A percentile compares a stretch with the other conserved stretches of the same genome.
Evolutionary conservation across 2,329 filamentous ascomycete species (phyloP).

Genomic region (Falciphora oryzae): DNA sequence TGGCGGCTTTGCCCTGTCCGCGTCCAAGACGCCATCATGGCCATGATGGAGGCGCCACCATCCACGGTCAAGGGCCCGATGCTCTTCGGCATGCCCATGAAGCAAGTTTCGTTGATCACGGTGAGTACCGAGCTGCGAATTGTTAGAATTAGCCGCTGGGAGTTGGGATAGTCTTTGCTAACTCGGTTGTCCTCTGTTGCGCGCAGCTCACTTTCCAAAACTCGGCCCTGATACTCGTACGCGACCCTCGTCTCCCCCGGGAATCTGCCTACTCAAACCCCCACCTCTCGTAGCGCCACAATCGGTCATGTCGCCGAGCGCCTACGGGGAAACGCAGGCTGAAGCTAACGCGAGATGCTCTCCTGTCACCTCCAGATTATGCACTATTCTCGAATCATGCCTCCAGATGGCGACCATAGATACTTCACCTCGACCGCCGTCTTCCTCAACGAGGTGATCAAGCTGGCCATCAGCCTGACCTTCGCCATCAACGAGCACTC

Average conservation of each 20-base stretch:
- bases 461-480: conserved; percentile 78
- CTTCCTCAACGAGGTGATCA: conserved; percentile 87
- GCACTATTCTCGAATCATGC: conserved; percentile 94
- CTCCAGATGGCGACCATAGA: conserved; percentile 72
- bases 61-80: conserved; percentile 35
- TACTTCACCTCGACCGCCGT: conserved; percentile 94
- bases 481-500: conserved; percentile 87
- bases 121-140: conserved; percentile 34
- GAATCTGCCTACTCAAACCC: background rate
- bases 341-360: conserved; percentile 9
- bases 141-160: background rate
- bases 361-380: conserved; percentile 55
- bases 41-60: conserved; percentile 33
- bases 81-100: conserved; percentile 57
- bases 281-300: background rate
- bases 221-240: conserved; percentile 67
- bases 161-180: conserved; percentile 11
- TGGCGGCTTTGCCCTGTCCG: background rate
- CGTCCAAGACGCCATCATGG: conserved; percentile 27
- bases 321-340: conserved; percentile 9
- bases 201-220: conserved; percentile 72
- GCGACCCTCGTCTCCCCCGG: conserved; percentile 16
- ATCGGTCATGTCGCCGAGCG: background rate
- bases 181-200: conserved; percentile 10
- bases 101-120: conserved; percentile 61